Base-by-base conservation (phyloP, 345 rosid species). In the Linum tenue region DNA sequence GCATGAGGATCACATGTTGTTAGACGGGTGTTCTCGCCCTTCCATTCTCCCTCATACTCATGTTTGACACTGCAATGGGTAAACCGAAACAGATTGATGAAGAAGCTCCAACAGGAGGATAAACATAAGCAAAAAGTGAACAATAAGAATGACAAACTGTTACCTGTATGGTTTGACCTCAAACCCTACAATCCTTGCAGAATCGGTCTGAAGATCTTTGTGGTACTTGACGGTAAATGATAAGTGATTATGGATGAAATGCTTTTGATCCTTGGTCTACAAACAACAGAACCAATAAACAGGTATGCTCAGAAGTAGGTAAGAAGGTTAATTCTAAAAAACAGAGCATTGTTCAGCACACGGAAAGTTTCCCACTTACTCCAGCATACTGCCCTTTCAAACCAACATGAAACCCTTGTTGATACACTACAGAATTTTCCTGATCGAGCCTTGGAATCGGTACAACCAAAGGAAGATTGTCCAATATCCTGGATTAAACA, bases 81-180 rank as follows among this genome's bases (percentile, higher is more conserved):
- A 69, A 76, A 22, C 1, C 31, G 31, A 44, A 48, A 70, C 56
- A 36, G 51, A 44, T 44, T 44, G 51, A 44, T 44, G 7, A 7
- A 44, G 51, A 5, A 44, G 7, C 51, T 7, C 31, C 31, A 22
- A 22, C 31, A 44, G 51, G 12, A 44, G 51, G 12, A 7, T 44
- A 7, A 2, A 4, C 51, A 1, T 22, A 44, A 7, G 12, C 7
- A 7, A 44, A 44, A 44, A 44, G 31, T 22, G 51, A 44, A 44
- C 51, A 44, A 2, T 44, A 60, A 63, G 56, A 63, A 43, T 50
- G 38, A 69, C 7, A 64, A 11, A 56, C 37, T 3, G 17, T 35
- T 36, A 91, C 96, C 98, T 91, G 95, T 73, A 89, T 48, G 98
- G 98, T 72, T 82, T 81, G 79, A 87, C 95, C 69, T 92, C 98